phyloP scores from a whole-genome alignment of 1,284 basidiomycete genomes.

The Malassezia obtusa region DNA sequence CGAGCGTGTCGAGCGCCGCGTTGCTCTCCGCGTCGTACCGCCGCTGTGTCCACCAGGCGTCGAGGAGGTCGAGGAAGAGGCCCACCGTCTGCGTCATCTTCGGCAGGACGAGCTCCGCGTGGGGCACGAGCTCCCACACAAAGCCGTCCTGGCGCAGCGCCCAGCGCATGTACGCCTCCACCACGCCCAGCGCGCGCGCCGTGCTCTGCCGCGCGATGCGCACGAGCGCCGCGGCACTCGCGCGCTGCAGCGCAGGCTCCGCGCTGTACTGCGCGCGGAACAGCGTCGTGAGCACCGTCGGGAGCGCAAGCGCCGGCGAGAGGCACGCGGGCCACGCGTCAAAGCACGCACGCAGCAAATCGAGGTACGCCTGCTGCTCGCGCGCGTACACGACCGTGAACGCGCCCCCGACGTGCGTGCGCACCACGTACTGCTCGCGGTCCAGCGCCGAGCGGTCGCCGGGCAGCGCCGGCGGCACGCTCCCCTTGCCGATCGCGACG shows the following conservation, averaged over 20 bases:
- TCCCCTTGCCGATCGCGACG: conserved; percentile 48
- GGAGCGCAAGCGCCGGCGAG: conserved; percentile 51
- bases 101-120: conserved; percentile 58
- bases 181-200: conserved; percentile 53
- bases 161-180: conserved; percentile 64
- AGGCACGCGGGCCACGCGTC: conserved; percentile 76
- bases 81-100: conserved; percentile 57
- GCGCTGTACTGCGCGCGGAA: conserved; percentile 72
- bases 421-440: conserved; percentile 50
- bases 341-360: conserved; percentile 67
- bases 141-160: conserved; percentile 66
- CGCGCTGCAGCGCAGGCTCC: conserved; percentile 60
- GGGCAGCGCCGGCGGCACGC: conserved; percentile 9
- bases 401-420: conserved; percentile 55
- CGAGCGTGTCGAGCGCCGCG: conserved; percentile 41
- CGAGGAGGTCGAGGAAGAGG: conserved; percentile 67
- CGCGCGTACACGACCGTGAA: conserved; percentile 60
- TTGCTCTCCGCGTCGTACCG: conserved; percentile 33
- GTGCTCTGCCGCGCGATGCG: conserved; percentile 61
- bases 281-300: conserved; percentile 67
- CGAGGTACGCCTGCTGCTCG: conserved; percentile 59
- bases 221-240: conserved; percentile 61
- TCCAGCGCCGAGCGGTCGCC: conserved; percentile 32
- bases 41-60: conserved; percentile 57
- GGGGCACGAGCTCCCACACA: conserved; percentile 59